Evolutionary conservation across 2,329 filamentous ascomycete species (phyloP).

Genomic region (Beauveria sp.): DNA sequence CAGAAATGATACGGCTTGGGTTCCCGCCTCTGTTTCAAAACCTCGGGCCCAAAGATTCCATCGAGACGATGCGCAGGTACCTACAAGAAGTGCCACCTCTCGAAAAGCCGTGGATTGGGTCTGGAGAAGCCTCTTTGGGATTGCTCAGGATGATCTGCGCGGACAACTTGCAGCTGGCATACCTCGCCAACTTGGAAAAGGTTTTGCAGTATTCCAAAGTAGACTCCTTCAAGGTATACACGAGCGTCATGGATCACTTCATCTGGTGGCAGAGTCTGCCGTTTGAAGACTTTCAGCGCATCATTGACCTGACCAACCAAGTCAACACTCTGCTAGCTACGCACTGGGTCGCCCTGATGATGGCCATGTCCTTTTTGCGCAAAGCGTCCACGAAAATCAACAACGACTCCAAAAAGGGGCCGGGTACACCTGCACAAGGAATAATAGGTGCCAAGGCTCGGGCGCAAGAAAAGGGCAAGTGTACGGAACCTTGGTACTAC

Average conservation of each 20-base stretch:
- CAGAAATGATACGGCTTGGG: not conserved
- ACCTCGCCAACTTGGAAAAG: not conserved
- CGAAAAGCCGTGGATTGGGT: not conserved
- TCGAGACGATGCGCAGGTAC: slow-evolving; percentile 3
- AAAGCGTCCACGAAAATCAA: not conserved
- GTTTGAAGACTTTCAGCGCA: not conserved
- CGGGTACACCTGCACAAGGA: too few species aligned
- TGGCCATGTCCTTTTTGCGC: not conserved
- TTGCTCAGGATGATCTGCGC: not conserved
- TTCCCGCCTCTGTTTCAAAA: slow-evolving; percentile 2
- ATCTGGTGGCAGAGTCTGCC: not conserved
- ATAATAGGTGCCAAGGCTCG: not conserved
- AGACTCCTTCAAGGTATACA: slow-evolving; percentile 1
- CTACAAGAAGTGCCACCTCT: not conserved
- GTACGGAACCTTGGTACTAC: slow-evolving; percentile 1
- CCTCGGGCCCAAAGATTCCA: not conserved
- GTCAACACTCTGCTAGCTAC: not conserved
- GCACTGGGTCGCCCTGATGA: slow-evolving; percentile 6
- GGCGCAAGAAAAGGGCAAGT: not conserved
- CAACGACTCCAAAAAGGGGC: not conserved
- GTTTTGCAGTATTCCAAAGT: not conserved
- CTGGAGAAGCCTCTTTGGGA: not conserved
- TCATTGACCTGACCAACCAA: not conserved
- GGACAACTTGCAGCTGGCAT: not conserved
- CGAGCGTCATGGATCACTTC: not conserved